Evolutionary conservation across 106 monocot species (phyloP).

Genomic region (Dioscorea dumetorum): DNA sequence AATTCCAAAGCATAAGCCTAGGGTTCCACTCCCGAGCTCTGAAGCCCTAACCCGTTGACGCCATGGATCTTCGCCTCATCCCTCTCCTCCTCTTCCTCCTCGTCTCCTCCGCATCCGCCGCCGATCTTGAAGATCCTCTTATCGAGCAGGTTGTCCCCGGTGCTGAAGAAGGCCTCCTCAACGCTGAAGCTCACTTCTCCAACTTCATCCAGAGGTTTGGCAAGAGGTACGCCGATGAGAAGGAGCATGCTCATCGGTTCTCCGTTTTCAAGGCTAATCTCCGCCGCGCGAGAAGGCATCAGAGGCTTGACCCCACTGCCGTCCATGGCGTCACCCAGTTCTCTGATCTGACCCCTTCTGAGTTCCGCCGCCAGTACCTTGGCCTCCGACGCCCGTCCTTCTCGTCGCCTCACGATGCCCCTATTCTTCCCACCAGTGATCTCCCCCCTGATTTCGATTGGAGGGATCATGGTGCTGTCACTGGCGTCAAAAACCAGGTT

Average conservation of each 20-base stretch:
- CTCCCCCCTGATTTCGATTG: constrained; percentile 85
- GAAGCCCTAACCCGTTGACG: not conserved
- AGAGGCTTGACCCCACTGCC: constrained; percentile 76
- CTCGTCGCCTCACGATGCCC: constrained; percentile 28
- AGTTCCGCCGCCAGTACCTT: constrained; percentile 50
- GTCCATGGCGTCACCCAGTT: constrained; percentile 82
- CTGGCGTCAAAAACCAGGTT: constrained; percentile 81
- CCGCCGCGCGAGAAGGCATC: constrained; percentile 52
- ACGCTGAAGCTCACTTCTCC: constrained; percentile 51
- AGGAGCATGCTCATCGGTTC: constrained; percentile 46
- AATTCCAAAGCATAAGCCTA: too few species aligned
- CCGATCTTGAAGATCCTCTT: constrained; percentile 22
- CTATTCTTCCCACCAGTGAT: constrained; percentile 62
- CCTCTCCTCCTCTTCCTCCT: constrained; percentile 19
- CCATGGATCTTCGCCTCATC: constrained; percentile 12
- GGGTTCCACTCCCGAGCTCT: too few species aligned
- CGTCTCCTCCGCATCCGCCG: not conserved
- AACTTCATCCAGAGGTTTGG: constrained; percentile 45
- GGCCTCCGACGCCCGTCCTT: constrained; percentile 32
- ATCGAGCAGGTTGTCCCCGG: constrained; percentile 52
- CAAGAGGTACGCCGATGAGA: constrained; percentile 38
- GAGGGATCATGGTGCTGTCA: constrained; percentile 86
- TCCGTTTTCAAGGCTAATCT: constrained; percentile 69
- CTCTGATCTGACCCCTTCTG: constrained; percentile 80
- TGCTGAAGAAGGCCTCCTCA: constrained; percentile 26